Conservation (phyloP, 1,139 yeast species). For the Candida anutae region DNA sequence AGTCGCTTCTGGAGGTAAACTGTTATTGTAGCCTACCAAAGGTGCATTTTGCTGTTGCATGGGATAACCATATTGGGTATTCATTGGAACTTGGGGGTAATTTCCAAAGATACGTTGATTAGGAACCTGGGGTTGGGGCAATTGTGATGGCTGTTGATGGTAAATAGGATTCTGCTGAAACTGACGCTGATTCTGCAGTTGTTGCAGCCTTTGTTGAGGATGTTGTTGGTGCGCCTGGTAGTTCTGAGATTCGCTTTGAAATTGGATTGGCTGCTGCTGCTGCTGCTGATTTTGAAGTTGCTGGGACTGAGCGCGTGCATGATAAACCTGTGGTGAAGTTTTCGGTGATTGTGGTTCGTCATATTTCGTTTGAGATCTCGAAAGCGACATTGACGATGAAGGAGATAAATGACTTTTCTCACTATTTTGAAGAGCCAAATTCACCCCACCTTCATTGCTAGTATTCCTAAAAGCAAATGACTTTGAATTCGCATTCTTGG, state of each 20-base stretch:
- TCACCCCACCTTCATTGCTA: too few species aligned
- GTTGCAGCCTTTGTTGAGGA: constrained; percentile 1
- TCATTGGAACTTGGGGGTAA: constrained; percentile 7
- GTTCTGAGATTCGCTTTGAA: constrained; percentile 1
- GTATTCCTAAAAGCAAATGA: too few species aligned
- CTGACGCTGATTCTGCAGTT: constrained; percentile 2
- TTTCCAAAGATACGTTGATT: constrained; percentile 10
- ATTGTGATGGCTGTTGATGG: constrained; percentile 3
- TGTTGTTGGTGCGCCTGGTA: constrained; percentile 4
- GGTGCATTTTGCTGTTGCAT: not conserved
- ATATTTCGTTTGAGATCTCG: constrained; percentile 20
- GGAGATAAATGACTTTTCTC: constrained; percentile 20
- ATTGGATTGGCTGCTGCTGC: constrained; percentile 4
- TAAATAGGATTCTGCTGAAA: constrained; percentile 1
- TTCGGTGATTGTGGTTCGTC: constrained; percentile 40
- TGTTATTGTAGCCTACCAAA: constrained; percentile 2
- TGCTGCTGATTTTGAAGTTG: constrained; percentile 5
- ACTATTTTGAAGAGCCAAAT: too few species aligned
- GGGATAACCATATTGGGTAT: constrained; percentile 8
- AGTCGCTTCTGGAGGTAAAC: constrained; percentile 8
- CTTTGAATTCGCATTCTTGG: too few species aligned
- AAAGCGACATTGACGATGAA: constrained; percentile 30
- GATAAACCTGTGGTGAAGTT: constrained; percentile 25
- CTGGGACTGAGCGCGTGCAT: constrained; percentile 8
- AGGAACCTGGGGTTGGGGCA: constrained; percentile 8